Percentiles rank a stretch among this genome's conserved stretches.
phyloP scores from a whole-genome alignment of 768 basidiomycete species.

The Suillus fuscotomentosus region DNA sequence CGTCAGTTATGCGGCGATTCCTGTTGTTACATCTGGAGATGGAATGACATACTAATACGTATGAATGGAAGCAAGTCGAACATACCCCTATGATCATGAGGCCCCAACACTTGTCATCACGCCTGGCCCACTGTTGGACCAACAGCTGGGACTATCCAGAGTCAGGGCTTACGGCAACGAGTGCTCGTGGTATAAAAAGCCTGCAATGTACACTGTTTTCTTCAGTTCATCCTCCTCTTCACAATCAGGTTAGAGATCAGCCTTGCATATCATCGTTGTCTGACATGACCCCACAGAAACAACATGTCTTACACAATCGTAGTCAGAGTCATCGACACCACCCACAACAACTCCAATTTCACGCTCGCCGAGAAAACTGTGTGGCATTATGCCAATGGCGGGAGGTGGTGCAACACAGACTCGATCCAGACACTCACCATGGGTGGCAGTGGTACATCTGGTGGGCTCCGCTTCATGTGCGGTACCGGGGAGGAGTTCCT shows the following conservation, averaged over 20 bases:
- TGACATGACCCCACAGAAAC: neutral
- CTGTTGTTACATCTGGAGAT: too few relatives aligned
- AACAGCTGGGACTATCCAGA: too few relatives aligned
- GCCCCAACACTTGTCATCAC: too few relatives aligned
- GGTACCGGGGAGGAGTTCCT: conserved; percentile 31
- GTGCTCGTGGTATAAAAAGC: too few relatives aligned
- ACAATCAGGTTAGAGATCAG: neutral
- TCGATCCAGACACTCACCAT: conserved; percentile 30
- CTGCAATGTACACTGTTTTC: too few relatives aligned
- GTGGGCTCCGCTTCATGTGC: conserved; percentile 33
- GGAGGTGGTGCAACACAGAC: conserved; percentile 28
- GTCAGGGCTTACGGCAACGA: too few relatives aligned
- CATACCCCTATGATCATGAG: too few relatives aligned
- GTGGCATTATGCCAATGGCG: conserved; percentile 5
- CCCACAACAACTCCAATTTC: neutral
- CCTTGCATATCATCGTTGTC: neutral
- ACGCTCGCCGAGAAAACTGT: neutral
- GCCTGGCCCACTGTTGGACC: too few relatives aligned
- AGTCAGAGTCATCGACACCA: neutral
- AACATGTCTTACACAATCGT: neutral
- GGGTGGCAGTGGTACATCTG: conserved; percentile 40
- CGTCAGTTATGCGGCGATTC: too few relatives aligned
- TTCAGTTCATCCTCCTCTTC: too few relatives aligned
- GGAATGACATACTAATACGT: too few relatives aligned
- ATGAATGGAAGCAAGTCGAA: too few relatives aligned